Conservation (phyloP, 495 filamentous ascomycete genomes). For the Trichoderma parareesei region DNA sequence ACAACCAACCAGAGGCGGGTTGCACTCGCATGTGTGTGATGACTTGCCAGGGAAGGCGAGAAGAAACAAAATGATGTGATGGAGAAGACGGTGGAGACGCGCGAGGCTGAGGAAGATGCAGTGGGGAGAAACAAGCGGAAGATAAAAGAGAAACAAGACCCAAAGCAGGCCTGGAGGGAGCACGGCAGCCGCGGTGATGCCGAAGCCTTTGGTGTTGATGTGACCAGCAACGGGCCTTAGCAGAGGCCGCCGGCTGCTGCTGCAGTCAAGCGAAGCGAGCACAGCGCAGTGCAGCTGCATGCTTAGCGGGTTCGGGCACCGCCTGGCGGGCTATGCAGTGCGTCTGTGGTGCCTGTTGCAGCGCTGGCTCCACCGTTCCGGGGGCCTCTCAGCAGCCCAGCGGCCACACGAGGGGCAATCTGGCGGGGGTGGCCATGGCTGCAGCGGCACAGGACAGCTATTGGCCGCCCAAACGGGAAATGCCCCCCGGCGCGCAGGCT, state of each 20-base stretch:
- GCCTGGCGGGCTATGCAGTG: conserved; percentile 8
- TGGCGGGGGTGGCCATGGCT: background rate
- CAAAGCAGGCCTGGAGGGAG: conserved; percentile 6
- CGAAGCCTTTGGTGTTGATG: background rate
- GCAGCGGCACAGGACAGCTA: background rate
- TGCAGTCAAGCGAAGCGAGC: too few species aligned
- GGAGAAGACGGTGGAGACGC: conserved; percentile 13
- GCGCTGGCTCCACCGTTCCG: background rate
- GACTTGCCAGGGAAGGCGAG: conserved; percentile 4
- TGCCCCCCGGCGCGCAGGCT: conserved; percentile 5
- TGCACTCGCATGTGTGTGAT: background rate
- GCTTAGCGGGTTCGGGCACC: conserved; percentile 1
- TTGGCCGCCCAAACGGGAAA: conserved; percentile 7
- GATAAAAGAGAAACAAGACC: conserved; percentile 16
- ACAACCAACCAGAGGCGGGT: background rate
- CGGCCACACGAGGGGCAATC: background rate
- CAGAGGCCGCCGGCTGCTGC: conserved; percentile 1
- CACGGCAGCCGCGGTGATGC: conserved; percentile 2
- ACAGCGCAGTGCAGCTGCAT: background rate
- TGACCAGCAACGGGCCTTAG: conserved; percentile 14
- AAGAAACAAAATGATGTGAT: conserved; percentile 21
- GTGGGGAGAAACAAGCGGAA: conserved; percentile 14
- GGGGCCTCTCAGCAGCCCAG: background rate
- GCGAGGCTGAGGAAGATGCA: conserved; percentile 22
- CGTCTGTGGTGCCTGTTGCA: background rate